These are phyloP conservation scores for Didymella exigua DNA, from an alignment of 2,329 filamentous ascomycete genomes.

Conservation along the genomic window DNA sequence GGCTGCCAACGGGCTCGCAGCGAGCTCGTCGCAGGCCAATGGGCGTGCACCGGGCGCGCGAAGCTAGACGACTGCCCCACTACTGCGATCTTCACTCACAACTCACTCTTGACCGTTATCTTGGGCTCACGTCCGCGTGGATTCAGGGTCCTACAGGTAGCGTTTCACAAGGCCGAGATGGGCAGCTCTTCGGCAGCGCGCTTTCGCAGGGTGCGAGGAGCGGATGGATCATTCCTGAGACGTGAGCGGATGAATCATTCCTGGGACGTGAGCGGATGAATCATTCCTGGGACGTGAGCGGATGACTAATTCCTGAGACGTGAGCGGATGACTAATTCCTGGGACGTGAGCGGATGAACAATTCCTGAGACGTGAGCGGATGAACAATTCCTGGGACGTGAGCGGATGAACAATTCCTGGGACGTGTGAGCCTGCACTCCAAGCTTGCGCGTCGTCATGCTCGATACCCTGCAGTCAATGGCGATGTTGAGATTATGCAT, in stretches of 20 bases:
- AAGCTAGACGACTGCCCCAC: slow-evolving; percentile 5
- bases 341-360: too few species aligned
- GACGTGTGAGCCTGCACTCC: neutral
- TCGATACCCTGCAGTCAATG: neutral
- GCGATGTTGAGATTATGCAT: slow-evolving; percentile 7
- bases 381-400: slow-evolving; percentile 4
- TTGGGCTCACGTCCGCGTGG: neutral
- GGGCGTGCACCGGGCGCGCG: neutral
- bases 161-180: slow-evolving; percentile 7
- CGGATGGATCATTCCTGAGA: slow-evolving; percentile 6
- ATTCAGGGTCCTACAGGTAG: slow-evolving; percentile 18
- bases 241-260: too few species aligned
- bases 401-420: too few species aligned
- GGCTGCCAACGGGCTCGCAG: slow-evolving; percentile 1
- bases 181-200: slow-evolving; percentile 3
- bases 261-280: too few species aligned
- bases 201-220: slow-evolving; percentile 5
- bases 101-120: neutral
- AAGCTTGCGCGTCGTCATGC: neutral
- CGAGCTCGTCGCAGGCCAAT: slow-evolving; percentile 3
- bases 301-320: too few species aligned
- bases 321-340: too few species aligned
- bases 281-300: too few species aligned
- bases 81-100: slow-evolving; percentile 9
- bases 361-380: too few species aligned